These are phyloP conservation scores for Boletus fagicola DNA, from an alignment of 768 basidiomycete genomes.

Conservation along the genomic window DNA sequence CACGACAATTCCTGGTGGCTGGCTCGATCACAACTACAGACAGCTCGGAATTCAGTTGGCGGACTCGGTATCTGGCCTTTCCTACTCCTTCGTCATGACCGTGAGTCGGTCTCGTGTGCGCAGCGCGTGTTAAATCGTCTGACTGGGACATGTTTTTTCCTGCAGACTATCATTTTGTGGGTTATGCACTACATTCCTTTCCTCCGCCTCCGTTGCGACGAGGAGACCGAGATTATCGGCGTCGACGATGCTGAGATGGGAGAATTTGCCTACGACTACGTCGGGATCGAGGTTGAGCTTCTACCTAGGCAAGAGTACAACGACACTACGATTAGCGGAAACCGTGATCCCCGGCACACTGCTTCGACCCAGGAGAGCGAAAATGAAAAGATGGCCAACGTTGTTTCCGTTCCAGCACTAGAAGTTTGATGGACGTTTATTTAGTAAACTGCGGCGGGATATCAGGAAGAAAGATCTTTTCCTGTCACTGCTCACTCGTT, in stretches of 20 bases:
- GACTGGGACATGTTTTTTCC: neutral
- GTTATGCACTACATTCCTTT: conserved; percentile 86
- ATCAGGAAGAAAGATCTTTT: neutral
- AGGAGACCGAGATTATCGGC: conserved; percentile 74
- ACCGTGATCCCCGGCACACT: conserved; percentile 36
- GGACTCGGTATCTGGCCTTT: conserved; percentile 61
- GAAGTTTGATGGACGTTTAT: neutral
- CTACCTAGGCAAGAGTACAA: conserved; percentile 33
- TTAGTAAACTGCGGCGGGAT: neutral
- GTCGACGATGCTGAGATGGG: conserved; percentile 91
- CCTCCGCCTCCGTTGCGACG: conserved; percentile 63
- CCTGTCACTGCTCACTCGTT: neutral
- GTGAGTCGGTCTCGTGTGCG: conserved; percentile 39
- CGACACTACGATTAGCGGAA: conserved; percentile 28
- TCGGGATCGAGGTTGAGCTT: conserved; percentile 63
- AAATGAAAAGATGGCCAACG: conserved; percentile 21
- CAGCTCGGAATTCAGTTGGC: conserved; percentile 89
- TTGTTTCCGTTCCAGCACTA: conserved; percentile 1
- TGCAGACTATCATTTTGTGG: conserved; percentile 77
- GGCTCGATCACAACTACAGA: conserved; percentile 78
- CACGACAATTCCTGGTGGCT: conserved; percentile 70
- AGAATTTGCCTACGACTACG: conserved; percentile 87
- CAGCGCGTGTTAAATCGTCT: neutral
- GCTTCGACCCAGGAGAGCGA: conserved; percentile 27
- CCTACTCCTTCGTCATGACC: conserved; percentile 75